Evolutionary conservation across 1,139 yeast genomes (phyloP).

Genomic region (Ashbya aceris): DNA sequence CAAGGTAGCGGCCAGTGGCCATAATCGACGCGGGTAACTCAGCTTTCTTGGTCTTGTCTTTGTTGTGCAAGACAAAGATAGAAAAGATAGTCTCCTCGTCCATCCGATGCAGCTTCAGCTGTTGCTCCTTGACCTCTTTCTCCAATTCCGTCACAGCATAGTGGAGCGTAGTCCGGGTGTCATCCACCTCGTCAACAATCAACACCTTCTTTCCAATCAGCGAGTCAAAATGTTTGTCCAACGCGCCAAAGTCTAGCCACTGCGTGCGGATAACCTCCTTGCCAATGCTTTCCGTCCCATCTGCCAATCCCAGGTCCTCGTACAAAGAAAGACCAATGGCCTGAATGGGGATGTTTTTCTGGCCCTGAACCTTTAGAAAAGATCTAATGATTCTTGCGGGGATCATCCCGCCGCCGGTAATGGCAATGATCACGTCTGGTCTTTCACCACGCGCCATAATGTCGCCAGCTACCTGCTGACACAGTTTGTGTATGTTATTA

Average conservation of each 20-base stretch:
- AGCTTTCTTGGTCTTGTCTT: slow-evolving; percentile 48
- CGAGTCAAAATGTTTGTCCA: slow-evolving; percentile 47
- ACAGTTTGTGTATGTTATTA: slow-evolving; percentile 86
- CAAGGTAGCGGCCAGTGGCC: slow-evolving; percentile 41
- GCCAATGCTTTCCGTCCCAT: slow-evolving; percentile 59
- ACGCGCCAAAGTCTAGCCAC: slow-evolving; percentile 76
- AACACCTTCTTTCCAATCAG: slow-evolving; percentile 73
- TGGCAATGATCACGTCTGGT: slow-evolving; percentile 86
- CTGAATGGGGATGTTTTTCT: slow-evolving; percentile 85
- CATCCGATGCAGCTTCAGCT: slow-evolving; percentile 28
- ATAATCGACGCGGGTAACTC: slow-evolving; percentile 40
- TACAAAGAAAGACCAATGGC: slow-evolving; percentile 87
- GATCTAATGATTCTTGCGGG: slow-evolving; percentile 94
- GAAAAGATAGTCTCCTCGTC: slow-evolving; percentile 41
- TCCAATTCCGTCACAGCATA: slow-evolving; percentile 82
- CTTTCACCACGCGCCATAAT: slow-evolving; percentile 52
- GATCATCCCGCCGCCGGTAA: slow-evolving; percentile 89
- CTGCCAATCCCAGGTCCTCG: slow-evolving; percentile 63
- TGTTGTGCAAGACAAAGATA: slow-evolving; percentile 51
- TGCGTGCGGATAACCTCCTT: slow-evolving; percentile 86
- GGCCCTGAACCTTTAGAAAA: slow-evolving; percentile 75
- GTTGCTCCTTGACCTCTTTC: slow-evolving; percentile 63
- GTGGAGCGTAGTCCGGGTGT: slow-evolving; percentile 88
- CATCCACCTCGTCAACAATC: slow-evolving; percentile 92
- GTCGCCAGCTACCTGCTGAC: slow-evolving; percentile 72